phyloP scores from a whole-genome alignment of 805 yeast genomes.

The Helenozyma baotianmanensis region DNA sequence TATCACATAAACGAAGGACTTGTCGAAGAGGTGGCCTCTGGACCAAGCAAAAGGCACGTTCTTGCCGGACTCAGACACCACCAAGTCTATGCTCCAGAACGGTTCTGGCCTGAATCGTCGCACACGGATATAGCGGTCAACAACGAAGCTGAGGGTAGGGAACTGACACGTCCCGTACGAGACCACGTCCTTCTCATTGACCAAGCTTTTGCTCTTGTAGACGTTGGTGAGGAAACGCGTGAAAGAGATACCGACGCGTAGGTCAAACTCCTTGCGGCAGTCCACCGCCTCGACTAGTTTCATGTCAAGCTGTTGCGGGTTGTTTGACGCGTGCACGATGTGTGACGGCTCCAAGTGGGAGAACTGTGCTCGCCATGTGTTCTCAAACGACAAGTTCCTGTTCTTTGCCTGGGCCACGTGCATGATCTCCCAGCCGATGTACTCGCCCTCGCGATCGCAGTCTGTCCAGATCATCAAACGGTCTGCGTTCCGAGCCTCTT shows the following conservation, averaged over 20 bases:
- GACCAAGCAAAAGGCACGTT: conserved; percentile 62
- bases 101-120: conserved; percentile 67
- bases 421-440: conserved; percentile 43
- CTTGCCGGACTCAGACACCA: conserved; percentile 33
- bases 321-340: conserved; percentile 65
- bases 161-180: conserved; percentile 95
- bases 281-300: conserved; percentile 77
- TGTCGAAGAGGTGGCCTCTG: conserved; percentile 67
- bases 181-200: conserved; percentile 37
- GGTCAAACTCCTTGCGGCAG: conserved; percentile 81
- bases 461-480: conserved; percentile 94
- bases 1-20: conserved; percentile 55
- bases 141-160: conserved; percentile 95
- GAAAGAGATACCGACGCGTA: conserved; percentile 84
- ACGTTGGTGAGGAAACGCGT: conserved; percentile 71
- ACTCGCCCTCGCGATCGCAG: conserved; percentile 44
- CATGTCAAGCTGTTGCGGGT: conserved; percentile 61
- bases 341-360: conserved; percentile 82
- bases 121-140: conserved; percentile 79
- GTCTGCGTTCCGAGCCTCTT: conserved; percentile 58
- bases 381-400: conserved; percentile 38
- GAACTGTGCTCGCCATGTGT: conserved; percentile 71
- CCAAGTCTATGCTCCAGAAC: conserved; percentile 71
- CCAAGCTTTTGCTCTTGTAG: conserved; percentile 32
- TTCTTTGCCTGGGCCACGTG: conserved; percentile 61